Evolutionary conservation across 192 early-diverging fungal genomes (phyloP).

Genomic region (Coemansia sp.): DNA sequence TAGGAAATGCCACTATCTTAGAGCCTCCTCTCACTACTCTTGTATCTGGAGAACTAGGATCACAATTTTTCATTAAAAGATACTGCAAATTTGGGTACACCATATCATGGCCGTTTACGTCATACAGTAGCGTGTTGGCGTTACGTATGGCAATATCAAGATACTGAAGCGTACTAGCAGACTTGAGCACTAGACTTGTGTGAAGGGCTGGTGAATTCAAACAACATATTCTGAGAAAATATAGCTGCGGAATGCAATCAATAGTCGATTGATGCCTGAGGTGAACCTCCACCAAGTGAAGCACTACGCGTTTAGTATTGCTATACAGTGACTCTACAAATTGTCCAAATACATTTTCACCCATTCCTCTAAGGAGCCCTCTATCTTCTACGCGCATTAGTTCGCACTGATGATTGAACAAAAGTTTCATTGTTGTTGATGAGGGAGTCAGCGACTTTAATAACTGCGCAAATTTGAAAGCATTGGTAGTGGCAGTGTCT

Average conservation of each 20-base stretch:
- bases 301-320: neutral
- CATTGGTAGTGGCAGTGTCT: neutral
- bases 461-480: neutral
- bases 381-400: too few species aligned
- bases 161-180: neutral
- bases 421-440: neutral
- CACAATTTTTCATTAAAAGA: neutral
- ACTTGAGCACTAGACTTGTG: neutral
- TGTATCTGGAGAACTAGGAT: too few species aligned
- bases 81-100: conserved; percentile 7
- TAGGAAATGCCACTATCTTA: neutral
- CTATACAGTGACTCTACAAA: neutral
- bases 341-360: neutral
- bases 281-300: neutral
- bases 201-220: neutral
- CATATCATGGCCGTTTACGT: neutral
- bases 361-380: neutral
- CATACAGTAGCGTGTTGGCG: neutral
- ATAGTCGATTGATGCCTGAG: neutral
- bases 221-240: neutral
- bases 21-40: neutral
- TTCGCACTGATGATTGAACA: too few species aligned
- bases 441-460: neutral
- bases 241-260: neutral
- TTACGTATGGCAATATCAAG: neutral